Base-by-base conservation (phyloP, 805 yeast species). In the Metschnikowia koreensis region DNA sequence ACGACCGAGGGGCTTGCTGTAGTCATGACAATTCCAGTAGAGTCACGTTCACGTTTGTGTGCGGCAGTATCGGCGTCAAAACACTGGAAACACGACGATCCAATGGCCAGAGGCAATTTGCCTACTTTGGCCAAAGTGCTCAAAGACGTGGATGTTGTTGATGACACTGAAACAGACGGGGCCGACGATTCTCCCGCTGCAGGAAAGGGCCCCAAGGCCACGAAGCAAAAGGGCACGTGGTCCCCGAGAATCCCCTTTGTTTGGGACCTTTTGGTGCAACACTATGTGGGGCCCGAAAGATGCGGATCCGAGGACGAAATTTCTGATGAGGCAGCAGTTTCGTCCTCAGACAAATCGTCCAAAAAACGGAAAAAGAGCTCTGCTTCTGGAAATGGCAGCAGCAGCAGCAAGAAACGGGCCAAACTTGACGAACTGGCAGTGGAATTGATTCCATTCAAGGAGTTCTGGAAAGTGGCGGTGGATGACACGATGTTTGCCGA, bases 1-100 rank as follows among this genome's bases (percentile, higher is more conserved):
- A 80, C 96, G 0, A 79, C 87, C 12, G 97, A 92, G 63, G 97
- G 96, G 0, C 70, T 90, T 13, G 86, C 96, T 0, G 67, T 91
- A 3, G 87, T 82, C 62, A 68, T 91, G 41, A 63, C 81, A 5
- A 70, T 86, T 17, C 81, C 84, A 0, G 47, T 54, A 1, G 57
- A 59, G 0, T 41, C 56, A 11, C 60, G 75, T 47, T 51, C 60
- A 1, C 63, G 60, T 27, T 46, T 64, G 22, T 50, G 52, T 9
- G 46, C 46, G 7, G 46, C 41, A 17, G 49, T 59, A 7, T 17
- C 47, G 1, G 40, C 51, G 10, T 12, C 50, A 2, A 44, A 40
- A 11, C 73, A 66, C 26, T 92, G 97, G 97, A 82, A 83, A 55
- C 67, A 75, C 38, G 82, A 81, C 31, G 84, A 90, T 61, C 97